Evolutionary conservation across 768 basidiomycete genomes (phyloP).

Genomic region (Tricholoma flavovirens): DNA sequence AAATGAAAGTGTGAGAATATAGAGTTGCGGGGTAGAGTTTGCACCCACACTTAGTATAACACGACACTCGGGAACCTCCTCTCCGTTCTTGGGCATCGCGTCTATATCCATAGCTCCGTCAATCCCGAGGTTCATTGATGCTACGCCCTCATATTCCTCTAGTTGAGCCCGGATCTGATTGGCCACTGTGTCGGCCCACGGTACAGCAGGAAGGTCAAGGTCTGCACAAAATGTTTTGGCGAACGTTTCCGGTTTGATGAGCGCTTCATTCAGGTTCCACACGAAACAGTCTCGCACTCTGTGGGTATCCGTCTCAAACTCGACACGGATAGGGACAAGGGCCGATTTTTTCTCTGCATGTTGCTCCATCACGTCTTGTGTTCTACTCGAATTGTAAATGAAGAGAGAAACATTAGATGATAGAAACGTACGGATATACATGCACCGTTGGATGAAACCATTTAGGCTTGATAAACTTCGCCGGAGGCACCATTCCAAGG

Average conservation of each 20-base stretch:
- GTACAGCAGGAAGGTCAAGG: slow-evolving; percentile 62
- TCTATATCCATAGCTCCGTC: slow-evolving; percentile 49
- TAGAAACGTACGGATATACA: slow-evolving; percentile 63
- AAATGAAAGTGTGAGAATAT: neutral
- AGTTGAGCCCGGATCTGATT: slow-evolving; percentile 87
- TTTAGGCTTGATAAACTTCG: slow-evolving; percentile 64
- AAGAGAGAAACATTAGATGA: neutral
- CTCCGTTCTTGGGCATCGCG: slow-evolving; percentile 35
- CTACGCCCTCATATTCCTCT: slow-evolving; percentile 83
- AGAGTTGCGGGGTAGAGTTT: neutral
- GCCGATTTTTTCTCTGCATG: slow-evolving; percentile 49
- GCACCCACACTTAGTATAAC: slow-evolving; percentile 72
- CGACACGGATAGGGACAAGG: slow-evolving; percentile 90
- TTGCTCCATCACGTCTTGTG: slow-evolving; percentile 55
- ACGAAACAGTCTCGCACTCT: slow-evolving; percentile 92
- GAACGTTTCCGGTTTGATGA: slow-evolving; percentile 81
- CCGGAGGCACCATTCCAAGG: slow-evolving; percentile 79
- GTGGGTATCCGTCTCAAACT: slow-evolving; percentile 89
- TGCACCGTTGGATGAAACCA: slow-evolving; percentile 56
- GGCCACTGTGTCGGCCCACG: slow-evolving; percentile 75
- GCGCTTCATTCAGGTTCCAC: slow-evolving; percentile 90
- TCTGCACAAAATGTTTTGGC: slow-evolving; percentile 86
- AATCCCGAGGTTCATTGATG: slow-evolving; percentile 66
- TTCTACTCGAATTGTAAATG: slow-evolving; percentile 33
- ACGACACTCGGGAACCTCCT: slow-evolving; percentile 70